Evolutionary conservation across 768 basidiomycete species (phyloP).

Genomic region (Suillus brevipes): DNA sequence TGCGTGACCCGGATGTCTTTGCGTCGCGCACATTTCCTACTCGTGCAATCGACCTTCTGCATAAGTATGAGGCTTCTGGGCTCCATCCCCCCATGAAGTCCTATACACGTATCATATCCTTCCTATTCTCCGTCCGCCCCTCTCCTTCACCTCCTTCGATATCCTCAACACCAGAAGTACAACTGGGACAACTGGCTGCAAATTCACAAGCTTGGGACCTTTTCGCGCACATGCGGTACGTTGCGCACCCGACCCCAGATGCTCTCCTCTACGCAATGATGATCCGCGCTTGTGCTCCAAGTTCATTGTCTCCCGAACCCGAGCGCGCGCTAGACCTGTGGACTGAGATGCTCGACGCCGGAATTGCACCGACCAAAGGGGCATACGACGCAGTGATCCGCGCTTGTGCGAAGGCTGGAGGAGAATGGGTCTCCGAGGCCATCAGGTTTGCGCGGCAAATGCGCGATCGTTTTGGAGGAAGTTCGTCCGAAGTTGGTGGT

Average conservation of each 20-base stretch:
- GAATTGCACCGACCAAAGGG: slow-evolving; percentile 59
- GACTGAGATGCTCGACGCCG: slow-evolving; percentile 86
- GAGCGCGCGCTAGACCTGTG: slow-evolving; percentile 93
- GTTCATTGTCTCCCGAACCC: slow-evolving; percentile 64
- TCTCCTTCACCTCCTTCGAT: slow-evolving; percentile 20
- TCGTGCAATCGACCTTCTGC: slow-evolving; percentile 65
- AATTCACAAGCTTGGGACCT: slow-evolving; percentile 91
- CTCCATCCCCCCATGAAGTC: slow-evolving; percentile 68
- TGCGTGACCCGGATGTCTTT: slow-evolving; percentile 28
- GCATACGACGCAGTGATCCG: slow-evolving; percentile 84
- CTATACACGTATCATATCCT: slow-evolving; percentile 68
- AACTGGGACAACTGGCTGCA: slow-evolving; percentile 42
- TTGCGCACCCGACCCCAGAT: slow-evolving; percentile 83
- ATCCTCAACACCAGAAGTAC: not conserved
- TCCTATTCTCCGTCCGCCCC: slow-evolving; percentile 50
- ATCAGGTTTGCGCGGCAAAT: slow-evolving; percentile 86
- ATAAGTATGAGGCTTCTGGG: slow-evolving; percentile 66
- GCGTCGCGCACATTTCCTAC: slow-evolving; percentile 48
- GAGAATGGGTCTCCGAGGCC: slow-evolving; percentile 72
- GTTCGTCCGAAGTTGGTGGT: slow-evolving; percentile 41
- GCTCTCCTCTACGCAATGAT: slow-evolving; percentile 74
- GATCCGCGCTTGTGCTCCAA: slow-evolving; percentile 80
- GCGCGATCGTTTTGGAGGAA: slow-evolving; percentile 72
- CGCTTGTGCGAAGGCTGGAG: slow-evolving; percentile 73
- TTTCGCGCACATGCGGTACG: slow-evolving; percentile 94